phyloP scores from a whole-genome alignment of 1,284 basidiomycete species.

The Microstroma glucosiphilum region DNA sequence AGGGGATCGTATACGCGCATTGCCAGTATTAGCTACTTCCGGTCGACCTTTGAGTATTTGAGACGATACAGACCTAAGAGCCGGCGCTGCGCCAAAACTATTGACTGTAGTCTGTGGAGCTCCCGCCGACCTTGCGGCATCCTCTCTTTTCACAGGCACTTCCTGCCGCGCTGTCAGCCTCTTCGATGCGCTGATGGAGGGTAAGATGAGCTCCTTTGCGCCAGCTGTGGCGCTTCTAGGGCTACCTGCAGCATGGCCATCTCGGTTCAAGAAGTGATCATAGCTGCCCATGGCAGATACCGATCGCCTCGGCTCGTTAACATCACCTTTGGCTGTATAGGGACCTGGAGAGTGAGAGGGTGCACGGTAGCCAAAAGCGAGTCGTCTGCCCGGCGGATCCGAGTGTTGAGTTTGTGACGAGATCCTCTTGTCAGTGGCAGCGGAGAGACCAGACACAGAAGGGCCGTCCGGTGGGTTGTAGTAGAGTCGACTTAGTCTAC shows the following conservation, averaged over 20 bases:
- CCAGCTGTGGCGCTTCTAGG: neutral
- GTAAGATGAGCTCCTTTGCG: neutral
- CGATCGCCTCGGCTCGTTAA: neutral
- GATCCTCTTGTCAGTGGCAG: neutral
- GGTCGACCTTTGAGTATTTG: no score
- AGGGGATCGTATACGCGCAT: no score
- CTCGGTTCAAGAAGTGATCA: neutral
- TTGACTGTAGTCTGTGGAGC: no score
- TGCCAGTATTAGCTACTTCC: no score
- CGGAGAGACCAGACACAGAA: neutral
- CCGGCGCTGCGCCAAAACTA: no score
- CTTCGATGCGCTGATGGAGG: neutral
- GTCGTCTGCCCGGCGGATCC: neutral
- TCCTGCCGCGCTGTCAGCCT: neutral
- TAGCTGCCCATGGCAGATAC: neutral
- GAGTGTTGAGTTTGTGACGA: neutral
- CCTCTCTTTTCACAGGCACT: neutral
- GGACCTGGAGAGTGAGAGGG: neutral
- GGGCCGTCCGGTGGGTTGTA: constrained; percentile 4
- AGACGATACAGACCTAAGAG: no score
- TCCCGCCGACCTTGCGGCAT: neutral
- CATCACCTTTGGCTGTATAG: neutral
- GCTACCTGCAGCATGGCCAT: neutral
- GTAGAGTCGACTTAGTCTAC: constrained; percentile 2
- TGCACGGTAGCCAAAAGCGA: neutral